phyloP scores from a whole-genome alignment of 2,329 filamentous ascomycete species.

The Fusarium secorum region DNA sequence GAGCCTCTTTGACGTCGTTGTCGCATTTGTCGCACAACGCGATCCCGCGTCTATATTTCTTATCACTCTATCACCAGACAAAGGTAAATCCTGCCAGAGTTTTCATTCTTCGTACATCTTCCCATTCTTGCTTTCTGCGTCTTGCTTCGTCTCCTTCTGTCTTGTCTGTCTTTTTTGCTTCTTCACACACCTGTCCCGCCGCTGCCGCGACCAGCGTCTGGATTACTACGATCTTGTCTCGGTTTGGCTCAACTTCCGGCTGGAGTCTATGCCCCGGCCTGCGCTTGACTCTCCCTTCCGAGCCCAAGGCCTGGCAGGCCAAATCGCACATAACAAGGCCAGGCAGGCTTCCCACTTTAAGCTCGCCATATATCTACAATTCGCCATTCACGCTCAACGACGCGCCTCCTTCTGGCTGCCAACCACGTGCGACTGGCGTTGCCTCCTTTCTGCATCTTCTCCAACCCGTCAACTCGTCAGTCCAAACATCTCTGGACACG shows the following conservation, averaged over 20 bases:
- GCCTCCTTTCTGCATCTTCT: constrained; percentile 52
- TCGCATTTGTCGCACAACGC: constrained; percentile 40
- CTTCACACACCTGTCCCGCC: constrained; percentile 17
- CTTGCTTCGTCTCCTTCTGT: constrained; percentile 13
- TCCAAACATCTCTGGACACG: constrained; percentile 70
- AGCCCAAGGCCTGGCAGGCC: constrained; percentile 33
- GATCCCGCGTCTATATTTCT: constrained; percentile 37
- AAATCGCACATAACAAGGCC: constrained; percentile 34
- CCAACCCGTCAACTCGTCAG: constrained; percentile 51
- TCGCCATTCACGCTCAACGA: constrained; percentile 36
- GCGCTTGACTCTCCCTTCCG: constrained; percentile 22
- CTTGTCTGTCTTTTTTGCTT: constrained; percentile 8
- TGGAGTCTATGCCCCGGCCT: constrained; percentile 29
- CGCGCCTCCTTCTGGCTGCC: constrained; percentile 49
- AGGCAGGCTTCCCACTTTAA: constrained; percentile 32
- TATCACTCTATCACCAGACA: constrained; percentile 37
- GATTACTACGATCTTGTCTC: constrained; percentile 33
- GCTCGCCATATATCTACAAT: constrained; percentile 38
- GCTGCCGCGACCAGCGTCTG: constrained; percentile 26
- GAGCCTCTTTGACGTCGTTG: constrained; percentile 33
- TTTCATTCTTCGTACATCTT: not conserved
- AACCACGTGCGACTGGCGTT: constrained; percentile 60
- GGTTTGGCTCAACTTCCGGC: constrained; percentile 20
- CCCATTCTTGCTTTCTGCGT: constrained; percentile 17
- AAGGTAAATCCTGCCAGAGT: constrained; percentile 36